Percentiles rank a stretch among this genome's conserved stretches.
phyloP scores from a whole-genome alignment of 2,329 filamentous ascomycete genomes.

The Fusarium nisikadoi region DNA sequence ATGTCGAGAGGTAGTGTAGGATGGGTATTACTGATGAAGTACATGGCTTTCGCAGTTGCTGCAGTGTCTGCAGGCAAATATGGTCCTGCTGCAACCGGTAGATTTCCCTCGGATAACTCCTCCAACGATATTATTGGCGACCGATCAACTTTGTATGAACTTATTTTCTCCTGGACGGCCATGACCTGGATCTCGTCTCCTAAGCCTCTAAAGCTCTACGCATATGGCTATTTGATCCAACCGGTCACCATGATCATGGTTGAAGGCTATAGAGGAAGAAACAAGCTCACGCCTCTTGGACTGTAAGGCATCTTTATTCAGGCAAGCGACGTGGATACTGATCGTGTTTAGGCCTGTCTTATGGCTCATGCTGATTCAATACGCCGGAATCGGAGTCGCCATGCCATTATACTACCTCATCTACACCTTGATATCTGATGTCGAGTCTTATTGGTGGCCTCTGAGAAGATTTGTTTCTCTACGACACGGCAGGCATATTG shows the following conservation, averaged over 20 bases:
- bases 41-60: not conserved
- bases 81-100: fast-evolving
- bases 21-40: not conserved
- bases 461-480: not conserved
- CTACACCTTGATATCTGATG: not conserved
- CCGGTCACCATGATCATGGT: not conserved
- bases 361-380: not conserved
- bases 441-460: not conserved
- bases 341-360: not conserved
- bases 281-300: not conserved
- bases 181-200: not conserved
- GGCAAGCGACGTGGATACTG: not conserved
- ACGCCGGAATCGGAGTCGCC: not conserved
- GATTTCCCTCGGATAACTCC: not conserved
- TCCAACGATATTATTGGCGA: not conserved
- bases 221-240: not conserved
- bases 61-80: not conserved
- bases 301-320: not conserved
- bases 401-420: not conserved
- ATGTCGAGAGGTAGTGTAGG: not conserved
- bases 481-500: not conserved
- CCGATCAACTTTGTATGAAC: not conserved
- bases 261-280: not conserved
- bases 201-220: fast-evolving
- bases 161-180: not conserved